phyloP scores from a whole-genome alignment of 768 basidiomycete species.

The Epithele typhae region DNA sequence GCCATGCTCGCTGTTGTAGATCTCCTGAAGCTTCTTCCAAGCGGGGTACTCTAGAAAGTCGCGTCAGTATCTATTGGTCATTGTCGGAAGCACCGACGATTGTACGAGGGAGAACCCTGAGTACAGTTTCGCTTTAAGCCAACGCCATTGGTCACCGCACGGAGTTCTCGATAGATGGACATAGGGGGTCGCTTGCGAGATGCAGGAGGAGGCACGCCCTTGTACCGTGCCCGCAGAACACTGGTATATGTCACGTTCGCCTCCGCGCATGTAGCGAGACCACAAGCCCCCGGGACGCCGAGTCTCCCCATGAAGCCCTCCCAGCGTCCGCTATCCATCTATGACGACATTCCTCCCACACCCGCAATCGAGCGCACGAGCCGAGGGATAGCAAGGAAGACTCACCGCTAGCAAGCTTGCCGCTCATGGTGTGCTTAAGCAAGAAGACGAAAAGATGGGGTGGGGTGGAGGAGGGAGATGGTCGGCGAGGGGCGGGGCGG shows the following conservation, averaged over 20 bases:
- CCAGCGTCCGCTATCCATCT: no score
- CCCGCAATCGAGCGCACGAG: background rate
- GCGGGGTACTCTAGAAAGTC: slow-evolving; percentile 67
- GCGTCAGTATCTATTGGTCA: background rate
- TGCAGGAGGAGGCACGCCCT: background rate
- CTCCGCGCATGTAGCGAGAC: background rate
- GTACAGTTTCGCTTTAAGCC: background rate
- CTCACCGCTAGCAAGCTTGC: slow-evolving; percentile 58
- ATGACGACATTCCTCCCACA: background rate
- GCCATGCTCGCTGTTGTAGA: slow-evolving; percentile 68
- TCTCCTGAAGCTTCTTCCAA: slow-evolving; percentile 87
- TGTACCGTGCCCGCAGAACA: background rate
- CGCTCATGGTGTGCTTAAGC: slow-evolving; percentile 50
- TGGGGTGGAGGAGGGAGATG: background rate
- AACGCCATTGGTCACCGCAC: background rate
- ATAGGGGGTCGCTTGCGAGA: background rate
- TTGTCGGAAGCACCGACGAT: no score
- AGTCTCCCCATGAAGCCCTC: background rate
- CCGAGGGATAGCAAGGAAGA: background rate
- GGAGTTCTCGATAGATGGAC: background rate
- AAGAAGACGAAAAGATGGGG: background rate
- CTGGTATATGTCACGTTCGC: background rate
- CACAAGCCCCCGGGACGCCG: background rate
- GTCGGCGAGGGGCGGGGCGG: background rate
- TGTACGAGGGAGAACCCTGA: no score